These are phyloP conservation scores for Jacaranda copaia DNA, from an alignment of 257 asterid genomes.

Conservation along the genomic window DNA sequence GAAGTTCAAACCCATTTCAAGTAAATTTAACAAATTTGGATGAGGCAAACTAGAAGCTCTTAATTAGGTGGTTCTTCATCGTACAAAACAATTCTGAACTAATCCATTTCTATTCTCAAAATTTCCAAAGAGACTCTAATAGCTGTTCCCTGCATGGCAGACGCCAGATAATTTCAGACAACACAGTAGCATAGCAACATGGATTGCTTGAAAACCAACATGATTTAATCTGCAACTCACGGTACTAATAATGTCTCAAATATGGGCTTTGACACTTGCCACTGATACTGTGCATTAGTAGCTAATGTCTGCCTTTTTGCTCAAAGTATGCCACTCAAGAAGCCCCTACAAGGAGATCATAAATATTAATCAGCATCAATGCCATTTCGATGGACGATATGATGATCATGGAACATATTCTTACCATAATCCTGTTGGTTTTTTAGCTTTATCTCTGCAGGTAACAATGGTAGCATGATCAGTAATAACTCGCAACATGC, in stretches of 20 bases:
- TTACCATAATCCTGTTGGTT: slow-evolving; percentile 82
- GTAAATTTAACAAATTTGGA: no score
- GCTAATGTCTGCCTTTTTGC: slow-evolving; percentile 10
- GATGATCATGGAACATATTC: slow-evolving; percentile 33
- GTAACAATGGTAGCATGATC: slow-evolving; percentile 26
- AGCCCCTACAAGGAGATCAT: slow-evolving; percentile 58
- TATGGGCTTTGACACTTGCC: background rate
- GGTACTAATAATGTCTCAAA: background rate
- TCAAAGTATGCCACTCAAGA: slow-evolving; percentile 70
- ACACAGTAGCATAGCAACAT: background rate
- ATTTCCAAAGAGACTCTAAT: background rate
- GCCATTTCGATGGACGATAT: slow-evolving; percentile 12
- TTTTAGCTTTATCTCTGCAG: slow-evolving; percentile 67
- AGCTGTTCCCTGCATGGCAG: background rate
- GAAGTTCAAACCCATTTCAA: no score
- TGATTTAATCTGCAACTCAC: background rate
- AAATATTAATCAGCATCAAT: slow-evolving; percentile 29
- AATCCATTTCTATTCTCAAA: background rate
- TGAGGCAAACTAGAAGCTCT: background rate
- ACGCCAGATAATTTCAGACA: slow-evolving; percentile 13
- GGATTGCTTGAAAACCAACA: background rate
- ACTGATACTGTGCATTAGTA: slow-evolving; percentile 9
- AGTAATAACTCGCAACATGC: slow-evolving; percentile 9
- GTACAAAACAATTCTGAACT: background rate
- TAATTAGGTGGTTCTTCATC: background rate